Percentiles rank a stretch among this genome's conserved stretches.
Conservation (phyloP, 2,329 filamentous ascomycete species). For the Apiospora sp. region DNA sequence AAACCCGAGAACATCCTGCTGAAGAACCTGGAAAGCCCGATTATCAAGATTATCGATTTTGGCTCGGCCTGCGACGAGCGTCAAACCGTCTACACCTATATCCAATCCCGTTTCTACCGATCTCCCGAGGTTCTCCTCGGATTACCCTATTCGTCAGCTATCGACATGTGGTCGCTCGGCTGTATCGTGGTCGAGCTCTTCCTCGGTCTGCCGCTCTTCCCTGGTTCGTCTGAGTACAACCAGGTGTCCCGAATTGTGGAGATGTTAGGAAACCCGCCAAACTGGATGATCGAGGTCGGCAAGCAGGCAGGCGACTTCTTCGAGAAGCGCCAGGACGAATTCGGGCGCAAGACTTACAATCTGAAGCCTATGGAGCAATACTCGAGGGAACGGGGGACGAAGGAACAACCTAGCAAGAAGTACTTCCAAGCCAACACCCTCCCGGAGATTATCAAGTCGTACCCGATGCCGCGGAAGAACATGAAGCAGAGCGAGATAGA, state of each 20-base stretch:
- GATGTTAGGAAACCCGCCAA: constrained; percentile 95
- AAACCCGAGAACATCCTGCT: constrained; percentile 98
- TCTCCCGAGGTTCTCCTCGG: constrained; percentile 97
- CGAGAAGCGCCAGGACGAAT: constrained; percentile 91
- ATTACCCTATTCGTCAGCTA: constrained; percentile 95
- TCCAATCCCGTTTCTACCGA: constrained; percentile 96
- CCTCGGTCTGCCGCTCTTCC: constrained; percentile 91
- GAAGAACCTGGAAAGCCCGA: constrained; percentile 97
- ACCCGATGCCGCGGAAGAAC: constrained; percentile 98
- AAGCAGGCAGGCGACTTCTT: constrained; percentile 98
- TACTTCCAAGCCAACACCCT: constrained; percentile 96
- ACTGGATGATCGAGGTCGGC: constrained; percentile 99
- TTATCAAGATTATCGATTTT: constrained; percentile 99
- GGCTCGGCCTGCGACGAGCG: constrained; percentile 97
- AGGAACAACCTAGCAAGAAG: constrained; percentile 99
- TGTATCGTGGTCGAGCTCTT: constrained; percentile 99
- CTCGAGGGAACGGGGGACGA: constrained; percentile 91
- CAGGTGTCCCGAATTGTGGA: constrained; percentile 97
- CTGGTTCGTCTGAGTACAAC: constrained; percentile 98
- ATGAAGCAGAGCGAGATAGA: constrained; percentile 99
- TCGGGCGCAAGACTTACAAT: constrained; percentile 86
- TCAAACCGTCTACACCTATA: constrained; percentile 99
- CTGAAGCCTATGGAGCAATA: constrained; percentile 99
- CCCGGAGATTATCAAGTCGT: constrained; percentile 96
- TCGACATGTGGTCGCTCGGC: constrained; percentile 99